A percentile compares a stretch with the other conserved stretches of the same genome.
phyloP scores from a whole-genome alignment of 176 grass and related monocot genomes.

The Miscanthus lutarioriparius region DNA sequence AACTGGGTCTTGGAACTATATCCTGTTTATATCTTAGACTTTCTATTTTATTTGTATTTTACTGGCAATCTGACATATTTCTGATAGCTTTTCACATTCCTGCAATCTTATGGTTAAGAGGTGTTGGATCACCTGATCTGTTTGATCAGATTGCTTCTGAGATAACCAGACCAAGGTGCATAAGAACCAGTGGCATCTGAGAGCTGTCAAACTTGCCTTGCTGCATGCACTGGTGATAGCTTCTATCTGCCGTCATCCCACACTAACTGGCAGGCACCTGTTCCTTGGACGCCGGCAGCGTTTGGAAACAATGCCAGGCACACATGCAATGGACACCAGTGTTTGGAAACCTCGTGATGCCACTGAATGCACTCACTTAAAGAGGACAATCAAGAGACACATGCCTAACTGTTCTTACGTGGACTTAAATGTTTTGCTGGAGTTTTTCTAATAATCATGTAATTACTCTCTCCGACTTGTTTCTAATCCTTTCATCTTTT shows the following conservation, averaged over 20 bases:
- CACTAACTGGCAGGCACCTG: not conserved
- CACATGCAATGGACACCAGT: not conserved
- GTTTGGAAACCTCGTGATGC: slow-evolving; percentile 9
- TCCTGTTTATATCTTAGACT: too few relatives aligned
- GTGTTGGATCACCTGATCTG: not conserved
- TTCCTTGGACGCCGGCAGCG: not conserved
- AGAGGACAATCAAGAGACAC: not conserved
- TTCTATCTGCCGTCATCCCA: not conserved
- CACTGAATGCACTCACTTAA: slow-evolving; percentile 5
- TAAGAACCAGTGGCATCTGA: not conserved
- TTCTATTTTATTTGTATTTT: too few relatives aligned
- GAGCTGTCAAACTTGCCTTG: not conserved
- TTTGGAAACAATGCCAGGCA: not conserved
- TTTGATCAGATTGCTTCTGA: too few relatives aligned
- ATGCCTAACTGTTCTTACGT: too few relatives aligned
- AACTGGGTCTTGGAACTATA: too few relatives aligned
- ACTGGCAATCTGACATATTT: too few relatives aligned
- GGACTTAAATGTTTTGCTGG: too few relatives aligned
- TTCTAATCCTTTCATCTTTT: too few relatives aligned
- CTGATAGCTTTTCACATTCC: too few relatives aligned
- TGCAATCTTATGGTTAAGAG: too few relatives aligned
- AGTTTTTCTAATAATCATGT: too few relatives aligned
- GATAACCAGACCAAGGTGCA: not conserved
- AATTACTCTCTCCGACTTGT: too few relatives aligned
- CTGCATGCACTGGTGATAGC: not conserved